phyloP scores from a whole-genome alignment of 2,329 filamentous ascomycete genomes.

The Colletotrichum sp. region DNA sequence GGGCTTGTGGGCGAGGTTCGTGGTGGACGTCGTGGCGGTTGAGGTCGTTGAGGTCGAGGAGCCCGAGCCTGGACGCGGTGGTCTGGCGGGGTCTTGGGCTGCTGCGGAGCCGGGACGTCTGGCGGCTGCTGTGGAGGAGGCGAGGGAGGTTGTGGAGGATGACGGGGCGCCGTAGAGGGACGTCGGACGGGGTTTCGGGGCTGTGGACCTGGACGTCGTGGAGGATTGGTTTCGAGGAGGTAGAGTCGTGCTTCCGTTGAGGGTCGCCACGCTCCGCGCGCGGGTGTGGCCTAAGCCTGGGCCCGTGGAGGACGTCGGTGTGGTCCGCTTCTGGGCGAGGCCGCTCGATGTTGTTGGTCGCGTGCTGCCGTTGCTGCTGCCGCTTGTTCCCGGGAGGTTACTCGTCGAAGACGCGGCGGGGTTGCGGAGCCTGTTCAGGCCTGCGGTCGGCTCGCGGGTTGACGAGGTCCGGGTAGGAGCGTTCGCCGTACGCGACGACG shows the following conservation, averaged over 20 bases:
- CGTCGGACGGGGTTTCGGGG: background rate
- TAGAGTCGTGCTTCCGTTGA: constrained; percentile 42
- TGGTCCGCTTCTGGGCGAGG: constrained; percentile 15
- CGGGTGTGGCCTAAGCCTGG: constrained; percentile 34
- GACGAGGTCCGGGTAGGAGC: background rate
- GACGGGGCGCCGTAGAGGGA: constrained; percentile 10
- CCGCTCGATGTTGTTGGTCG: constrained; percentile 33
- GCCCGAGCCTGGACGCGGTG: background rate
- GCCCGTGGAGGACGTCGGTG: constrained; percentile 28
- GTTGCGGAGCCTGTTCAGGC: background rate
- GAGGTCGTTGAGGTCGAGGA: background rate
- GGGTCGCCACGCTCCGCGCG: constrained; percentile 44
- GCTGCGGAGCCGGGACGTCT: constrained; percentile 37
- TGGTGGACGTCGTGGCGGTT: background rate
- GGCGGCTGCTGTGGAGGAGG: background rate
- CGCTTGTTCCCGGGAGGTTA: background rate
- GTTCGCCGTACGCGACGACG: background rate
- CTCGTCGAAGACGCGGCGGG: constrained; percentile 26
- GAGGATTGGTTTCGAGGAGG: constrained; percentile 38
- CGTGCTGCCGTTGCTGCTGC: constrained; percentile 1
- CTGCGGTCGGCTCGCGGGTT: constrained; percentile 13
- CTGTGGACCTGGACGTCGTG: constrained; percentile 26
- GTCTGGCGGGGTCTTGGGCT: background rate
- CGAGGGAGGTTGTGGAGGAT: background rate
- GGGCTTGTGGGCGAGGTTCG: background rate